Conservation (phyloP, 176 grass and related monocot genomes). For the Eragrostis curvula region DNA sequence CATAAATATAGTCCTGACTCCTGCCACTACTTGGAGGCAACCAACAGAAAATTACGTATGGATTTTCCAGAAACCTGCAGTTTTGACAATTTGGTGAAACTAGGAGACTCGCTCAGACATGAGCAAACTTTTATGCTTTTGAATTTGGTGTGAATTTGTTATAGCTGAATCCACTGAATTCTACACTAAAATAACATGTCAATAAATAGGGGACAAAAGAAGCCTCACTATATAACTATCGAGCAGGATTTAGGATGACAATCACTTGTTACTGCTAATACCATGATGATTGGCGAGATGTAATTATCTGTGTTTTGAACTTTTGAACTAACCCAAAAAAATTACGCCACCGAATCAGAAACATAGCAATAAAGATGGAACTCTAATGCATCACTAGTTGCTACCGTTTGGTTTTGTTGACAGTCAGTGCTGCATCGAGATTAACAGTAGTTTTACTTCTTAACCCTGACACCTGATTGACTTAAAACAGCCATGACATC, state of each 20-base stretch:
- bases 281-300: background rate
- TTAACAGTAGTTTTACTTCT: constrained; percentile 4
- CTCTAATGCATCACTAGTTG: background rate
- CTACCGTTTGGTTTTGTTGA: background rate
- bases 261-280: background rate
- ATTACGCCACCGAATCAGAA: constrained; percentile 9
- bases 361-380: background rate
- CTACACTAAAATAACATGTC: background rate
- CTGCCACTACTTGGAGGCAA: background rate
- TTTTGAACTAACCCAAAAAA: background rate
- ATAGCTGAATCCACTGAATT: background rate
- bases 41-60: background rate
- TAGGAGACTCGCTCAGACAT: background rate
- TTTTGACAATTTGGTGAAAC: background rate
- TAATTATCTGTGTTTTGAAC: background rate
- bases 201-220: background rate
- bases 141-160: background rate
- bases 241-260: background rate
- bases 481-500: background rate
- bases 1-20: background rate
- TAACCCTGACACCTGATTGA: background rate
- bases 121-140: background rate
- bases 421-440: constrained; percentile 5
- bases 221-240: background rate
- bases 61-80: background rate